Base-by-base conservation (phyloP, 1,139 yeast species). In the Candida sp. region DNA sequence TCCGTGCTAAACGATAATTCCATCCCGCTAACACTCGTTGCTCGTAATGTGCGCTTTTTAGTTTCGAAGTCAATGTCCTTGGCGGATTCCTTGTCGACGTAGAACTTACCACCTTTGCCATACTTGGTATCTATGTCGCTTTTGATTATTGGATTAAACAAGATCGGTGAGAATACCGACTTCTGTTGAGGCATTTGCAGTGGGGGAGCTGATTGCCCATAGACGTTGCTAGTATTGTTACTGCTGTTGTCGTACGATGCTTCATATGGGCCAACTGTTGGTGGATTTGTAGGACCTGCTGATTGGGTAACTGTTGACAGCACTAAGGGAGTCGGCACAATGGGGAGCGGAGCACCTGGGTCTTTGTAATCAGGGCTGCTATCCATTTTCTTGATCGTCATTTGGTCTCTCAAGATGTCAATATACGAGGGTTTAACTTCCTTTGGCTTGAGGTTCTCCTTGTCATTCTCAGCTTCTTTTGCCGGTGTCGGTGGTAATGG, bases 51-150 rank as follows among this genome's bases (percentile, higher is more conserved):
- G 28, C 62, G 58, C 48, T 58, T 62, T 46, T 63, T 63, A 44
- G 59, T 51, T 37, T 63, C 70, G 23, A 54, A 44, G 42, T 66
- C 74, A 1, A 64, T 63, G 17, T 63, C 69, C 23, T 48, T 54
- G 2, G 71, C 58, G 3, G 63, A 54, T 26, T 76, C 80, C 48
- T 72, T 69, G 6, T 69, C 68, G 7, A 86, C 90, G 62, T 85
- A 90, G 61, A 88, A 91, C 61, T 90, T 88, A 3, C 97, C 97
- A 5, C 97, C 97, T 59, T 82, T 81, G 6, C 90, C 88, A 60
- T 91, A 91, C 61, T 91, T 91, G 50, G 89, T 85, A 64, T 91
- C 97, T 28, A 91, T 86, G 54, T 83, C 85, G 47, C 84, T 82
- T 54, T 85, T 85, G 48, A 90, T 90, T 35, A 86, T 80, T 0